A percentile compares a stretch with the other conserved stretches of the same genome.
These are phyloP conservation scores for Herpetospermum pedunculosum DNA, from an alignment of 306 rosid genomes.

Conservation along the genomic window DNA sequence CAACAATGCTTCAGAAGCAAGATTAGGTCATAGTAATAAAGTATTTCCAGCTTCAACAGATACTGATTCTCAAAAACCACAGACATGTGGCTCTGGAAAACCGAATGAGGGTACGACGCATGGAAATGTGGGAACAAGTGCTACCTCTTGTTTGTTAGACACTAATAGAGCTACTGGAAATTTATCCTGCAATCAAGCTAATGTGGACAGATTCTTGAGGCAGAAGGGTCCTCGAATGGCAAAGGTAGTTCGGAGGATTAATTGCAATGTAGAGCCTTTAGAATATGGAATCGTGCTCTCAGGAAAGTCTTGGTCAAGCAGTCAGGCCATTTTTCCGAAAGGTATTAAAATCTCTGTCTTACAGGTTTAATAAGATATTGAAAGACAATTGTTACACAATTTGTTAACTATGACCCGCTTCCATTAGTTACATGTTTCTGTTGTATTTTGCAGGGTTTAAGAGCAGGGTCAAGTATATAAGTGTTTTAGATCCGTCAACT, in stretches of 20 bases:
- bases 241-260: constrained; percentile 86
- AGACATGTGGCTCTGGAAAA: constrained; percentile 31
- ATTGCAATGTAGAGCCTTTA: constrained; percentile 87
- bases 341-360: constrained; percentile 30
- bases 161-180: constrained; percentile 40
- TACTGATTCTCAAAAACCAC: constrained; percentile 21
- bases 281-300: constrained; percentile 78
- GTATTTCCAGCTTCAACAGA: constrained; percentile 20
- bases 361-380: neutral
- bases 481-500: constrained; percentile 60
- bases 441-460: constrained; percentile 68
- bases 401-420: neutral
- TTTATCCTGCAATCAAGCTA: constrained; percentile 40
- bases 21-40: constrained; percentile 18
- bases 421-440: constrained; percentile 19
- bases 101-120: constrained; percentile 33
- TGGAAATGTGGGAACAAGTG: constrained; percentile 34
- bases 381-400: neutral
- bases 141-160: constrained; percentile 35
- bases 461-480: constrained; percentile 80
- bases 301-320: constrained; percentile 87
- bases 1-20: constrained; percentile 21
- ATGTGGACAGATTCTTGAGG: constrained; percentile 43
- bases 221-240: constrained; percentile 99
- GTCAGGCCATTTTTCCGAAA: constrained; percentile 84